These are phyloP conservation scores for Trichoderma pleuroti DNA, from an alignment of 2,329 filamentous ascomycete genomes.

Conservation along the genomic window DNA sequence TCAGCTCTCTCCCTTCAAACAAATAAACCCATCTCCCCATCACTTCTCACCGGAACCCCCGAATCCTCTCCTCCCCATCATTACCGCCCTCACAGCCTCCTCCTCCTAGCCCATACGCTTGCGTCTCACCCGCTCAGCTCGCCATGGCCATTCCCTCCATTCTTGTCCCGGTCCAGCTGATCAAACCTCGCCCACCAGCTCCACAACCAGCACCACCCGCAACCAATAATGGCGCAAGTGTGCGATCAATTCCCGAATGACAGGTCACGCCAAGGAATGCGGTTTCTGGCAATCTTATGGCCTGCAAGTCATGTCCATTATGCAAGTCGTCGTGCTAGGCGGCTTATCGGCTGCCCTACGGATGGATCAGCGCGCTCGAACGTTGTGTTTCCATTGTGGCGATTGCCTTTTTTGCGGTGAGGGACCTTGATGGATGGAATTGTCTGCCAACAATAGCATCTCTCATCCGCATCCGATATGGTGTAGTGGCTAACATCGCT, in stretches of 20 bases:
- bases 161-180: constrained; percentile 2
- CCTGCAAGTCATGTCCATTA: not conserved
- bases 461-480: constrained; percentile 29
- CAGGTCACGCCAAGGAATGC: constrained; percentile 4
- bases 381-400: not conserved
- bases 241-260: constrained; percentile 10
- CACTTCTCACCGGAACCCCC: not conserved
- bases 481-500: constrained; percentile 38
- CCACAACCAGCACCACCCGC: not conserved
- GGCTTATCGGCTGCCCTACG: not conserved
- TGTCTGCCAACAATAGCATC: not conserved
- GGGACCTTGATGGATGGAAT: not conserved
- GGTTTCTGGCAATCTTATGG: not conserved
- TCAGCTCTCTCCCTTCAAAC: not conserved
- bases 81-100: not conserved
- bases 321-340: not conserved
- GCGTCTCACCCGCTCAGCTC: not conserved
- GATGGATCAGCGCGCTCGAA: not conserved
- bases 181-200: not conserved
- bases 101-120: not conserved
- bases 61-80: not conserved
- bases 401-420: not conserved
- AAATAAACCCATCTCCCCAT: not conserved
- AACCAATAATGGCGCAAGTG: constrained; percentile 2
- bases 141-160: not conserved